Evolutionary conservation across 129 eudicot genomes (phyloP), one percentile per base, ranked within the genome.

Genomic region (Chrysanthemum makinoi): DNA sequence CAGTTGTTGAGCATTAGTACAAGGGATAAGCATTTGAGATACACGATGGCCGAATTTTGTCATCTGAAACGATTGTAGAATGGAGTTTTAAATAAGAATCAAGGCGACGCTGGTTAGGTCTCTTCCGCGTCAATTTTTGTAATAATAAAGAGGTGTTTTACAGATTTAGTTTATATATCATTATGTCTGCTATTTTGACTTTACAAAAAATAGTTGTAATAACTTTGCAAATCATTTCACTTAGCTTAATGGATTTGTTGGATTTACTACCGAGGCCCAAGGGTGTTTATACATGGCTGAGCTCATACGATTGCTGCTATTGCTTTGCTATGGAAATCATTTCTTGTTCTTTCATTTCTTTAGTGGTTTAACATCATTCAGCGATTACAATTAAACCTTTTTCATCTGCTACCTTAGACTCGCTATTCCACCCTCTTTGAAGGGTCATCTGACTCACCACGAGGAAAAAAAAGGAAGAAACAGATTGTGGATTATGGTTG

Each of bases 381-480:
- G 1, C 28, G 28, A 26, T 26, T 26, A 26, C 28, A 26, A 26
- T 3, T 26, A 26, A 26, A 26, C 3, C 28, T 26, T 2, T 26
- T 26, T 26, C 28, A 26, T 26, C 28, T 26, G 28, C 28, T 26
- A 26, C 28, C 80, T 93, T 93, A 74, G 98, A 93, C 86, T 93
- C 89, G 89, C 89, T 89, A 74, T 93, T 93, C 96, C 98, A 93
- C 46, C 98, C 98, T 83, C 98, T 87, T 73, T 89, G 96, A 65
- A 93, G 98, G 39, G 96, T 93, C 98, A 93, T 59, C 98, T 53
- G 55, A 79, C 98, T 72, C 50, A 93, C 98, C 88, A 93, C 95
- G 16, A 93, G 18, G 24, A 22, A 22, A 22, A 1, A 22, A 22
- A 22, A 22, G 0, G 24, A 22, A 22, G 24, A 22, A 22, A 22